These are phyloP conservation scores for Epichloe amarillans DNA, from an alignment of 2,329 filamentous ascomycete genomes.

Conservation along the genomic window DNA sequence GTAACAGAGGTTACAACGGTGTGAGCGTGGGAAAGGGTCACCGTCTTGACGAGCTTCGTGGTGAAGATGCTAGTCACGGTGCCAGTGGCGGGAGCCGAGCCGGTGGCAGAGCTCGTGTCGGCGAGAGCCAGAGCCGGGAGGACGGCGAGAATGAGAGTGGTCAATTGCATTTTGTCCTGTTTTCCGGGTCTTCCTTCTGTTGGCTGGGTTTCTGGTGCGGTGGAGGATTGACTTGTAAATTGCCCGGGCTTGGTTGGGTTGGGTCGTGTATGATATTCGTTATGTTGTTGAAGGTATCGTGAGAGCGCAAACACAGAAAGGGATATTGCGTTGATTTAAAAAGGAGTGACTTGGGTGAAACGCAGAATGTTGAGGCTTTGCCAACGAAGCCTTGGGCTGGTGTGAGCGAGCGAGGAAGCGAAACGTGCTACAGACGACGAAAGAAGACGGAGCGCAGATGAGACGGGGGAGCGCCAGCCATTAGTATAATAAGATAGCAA, in stretches of 20 bases:
- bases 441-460: background rate
- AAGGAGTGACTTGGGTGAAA: slow-evolving; percentile 9
- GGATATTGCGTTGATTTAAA: background rate
- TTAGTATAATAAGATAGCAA: background rate
- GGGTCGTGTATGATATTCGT: no score
- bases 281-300: slow-evolving; percentile 4
- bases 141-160: slow-evolving; percentile 31
- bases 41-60: slow-evolving; percentile 35
- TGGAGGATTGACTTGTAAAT: no score
- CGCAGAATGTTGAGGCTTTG: slow-evolving; percentile 31
- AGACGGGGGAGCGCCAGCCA: background rate
- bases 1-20: no score
- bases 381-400: slow-evolving; percentile 36
- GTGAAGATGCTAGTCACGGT: slow-evolving; percentile 38
- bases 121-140: slow-evolving; percentile 42
- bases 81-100: slow-evolving; percentile 23
- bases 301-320: background rate
- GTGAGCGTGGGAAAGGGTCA: slow-evolving; percentile 33
- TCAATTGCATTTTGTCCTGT: slow-evolving; percentile 14
- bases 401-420: slow-evolving; percentile 11
- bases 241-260: no score
- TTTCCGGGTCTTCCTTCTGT: no score
- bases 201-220: no score
- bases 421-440: slow-evolving; percentile 11
- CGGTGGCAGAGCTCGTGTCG: slow-evolving; percentile 13